These are phyloP conservation scores for Fusarium graminum DNA, from an alignment of 2,329 filamentous ascomycete species.

Conservation along the genomic window DNA sequence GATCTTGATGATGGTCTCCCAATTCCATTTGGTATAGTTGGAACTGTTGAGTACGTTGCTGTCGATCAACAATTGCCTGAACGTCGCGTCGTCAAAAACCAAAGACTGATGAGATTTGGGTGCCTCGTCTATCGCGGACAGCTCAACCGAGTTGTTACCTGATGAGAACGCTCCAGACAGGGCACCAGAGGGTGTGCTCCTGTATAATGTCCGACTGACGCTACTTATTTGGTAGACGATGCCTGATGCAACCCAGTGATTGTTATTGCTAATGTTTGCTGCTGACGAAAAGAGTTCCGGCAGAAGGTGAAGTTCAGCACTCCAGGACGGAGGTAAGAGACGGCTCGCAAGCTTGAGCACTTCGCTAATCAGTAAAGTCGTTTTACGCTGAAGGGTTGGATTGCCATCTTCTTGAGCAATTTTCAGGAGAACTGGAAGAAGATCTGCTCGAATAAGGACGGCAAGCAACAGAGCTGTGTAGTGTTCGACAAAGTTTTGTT, in stretches of 20 bases:
- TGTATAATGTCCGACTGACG: slow-evolving; percentile 91
- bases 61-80: slow-evolving; percentile 76
- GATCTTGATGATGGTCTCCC: slow-evolving; percentile 90
- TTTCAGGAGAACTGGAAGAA: slow-evolving; percentile 72
- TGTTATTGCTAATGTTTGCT: slow-evolving; percentile 76
- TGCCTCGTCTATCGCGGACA: slow-evolving; percentile 68
- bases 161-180: slow-evolving; percentile 57
- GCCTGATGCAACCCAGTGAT: slow-evolving; percentile 83
- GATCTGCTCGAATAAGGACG: slow-evolving; percentile 83
- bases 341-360: slow-evolving; percentile 90
- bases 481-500: slow-evolving; percentile 91
- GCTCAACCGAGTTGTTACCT: slow-evolving; percentile 61
- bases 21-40: slow-evolving; percentile 96
- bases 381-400: slow-evolving; percentile 83
- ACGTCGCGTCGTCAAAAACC: slow-evolving; percentile 70
- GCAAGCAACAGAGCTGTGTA: slow-evolving; percentile 91
- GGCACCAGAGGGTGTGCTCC: slow-evolving; percentile 71
- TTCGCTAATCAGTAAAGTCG: slow-evolving; percentile 90
- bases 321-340: slow-evolving; percentile 84
- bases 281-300: slow-evolving; percentile 87
- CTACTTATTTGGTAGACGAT: slow-evolving; percentile 99
- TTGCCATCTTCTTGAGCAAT: slow-evolving; percentile 78
- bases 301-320: slow-evolving; percentile 85
- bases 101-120: slow-evolving; percentile 64
- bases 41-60: slow-evolving; percentile 89